Base-by-base conservation (phyloP, 2,329 filamentous ascomycete genomes). In the Aspergillus sp. region DNA sequence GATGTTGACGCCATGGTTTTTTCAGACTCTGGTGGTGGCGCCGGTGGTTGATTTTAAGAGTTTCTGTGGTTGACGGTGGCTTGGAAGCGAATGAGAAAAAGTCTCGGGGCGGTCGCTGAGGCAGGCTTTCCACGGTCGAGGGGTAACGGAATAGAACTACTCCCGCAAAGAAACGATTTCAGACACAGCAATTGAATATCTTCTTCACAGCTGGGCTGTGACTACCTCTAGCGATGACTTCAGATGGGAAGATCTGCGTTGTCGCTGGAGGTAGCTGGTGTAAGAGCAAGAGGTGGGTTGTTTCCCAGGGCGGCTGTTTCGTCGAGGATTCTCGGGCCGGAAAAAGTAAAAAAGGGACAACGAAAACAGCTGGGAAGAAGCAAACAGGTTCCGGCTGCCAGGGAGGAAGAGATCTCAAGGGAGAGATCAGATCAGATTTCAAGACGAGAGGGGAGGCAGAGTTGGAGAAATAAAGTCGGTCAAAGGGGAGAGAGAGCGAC, bases 151-250 rank as follows among this genome's bases (percentile, higher is more conserved):
- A 19, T 11, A 36, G 23, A 49, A 27, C 41, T 54, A 32, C 39
- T 58, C 54, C 55, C 47, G 54, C 48, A 47, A 36, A 36, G 27
- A 11, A 48, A 36, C 11, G 32, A 10, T 32, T 36, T 36, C 51
- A 19, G 32, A 44, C 51, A 54, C 50, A 49, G 32, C 57, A 56
- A 54, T 54, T 52, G 39, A 25, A 44, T 36, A 11, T 53, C 39
- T 50, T 41, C 38, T 56, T 59, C 56, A 61, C 59, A 54, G 58
- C 53, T 58, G 53, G 49, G 61, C 52, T 50, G 62, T 65, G 65
- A 72, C 72, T 73, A 74, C 72, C 72, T 72, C 72, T 71, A 74
- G 72, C 72, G 72, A 74, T 69, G 66, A 73, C 71, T 66, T 68
- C 72, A 74, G 72, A 74, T 67, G 62, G 68, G 32, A 57, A 68